phyloP scores from a whole-genome alignment of 106 monocot species.

The Dactylorhiza incarnata region DNA sequence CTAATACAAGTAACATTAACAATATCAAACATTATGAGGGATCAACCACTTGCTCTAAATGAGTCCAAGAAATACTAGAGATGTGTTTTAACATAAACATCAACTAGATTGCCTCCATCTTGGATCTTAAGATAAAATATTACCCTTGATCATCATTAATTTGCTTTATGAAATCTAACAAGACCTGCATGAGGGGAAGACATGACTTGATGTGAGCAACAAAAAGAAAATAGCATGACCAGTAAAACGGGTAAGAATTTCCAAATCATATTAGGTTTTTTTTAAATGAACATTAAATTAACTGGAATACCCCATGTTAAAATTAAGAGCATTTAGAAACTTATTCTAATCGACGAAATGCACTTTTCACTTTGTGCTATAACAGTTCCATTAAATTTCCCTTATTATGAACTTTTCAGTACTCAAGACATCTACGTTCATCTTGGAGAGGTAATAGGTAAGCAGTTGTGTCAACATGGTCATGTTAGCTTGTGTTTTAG shows the following conservation, averaged over 20 bases:
- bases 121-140: not conserved
- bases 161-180: slow-evolving; percentile 82
- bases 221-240: not conserved
- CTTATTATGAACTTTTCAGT: not conserved
- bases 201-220: not conserved
- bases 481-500: not conserved
- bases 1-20: slow-evolving; percentile 28
- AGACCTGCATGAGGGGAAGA: slow-evolving; percentile 58
- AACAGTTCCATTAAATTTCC: not conserved
- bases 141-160: slow-evolving; percentile 99
- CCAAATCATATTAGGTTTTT: not conserved
- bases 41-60: not conserved
- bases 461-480: not conserved
- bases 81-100: slow-evolving; percentile 1
- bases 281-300: slow-evolving; percentile 4
- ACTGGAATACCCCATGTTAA: not conserved
- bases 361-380: not conserved
- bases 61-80: not conserved
- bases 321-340: not conserved
- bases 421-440: not conserved
- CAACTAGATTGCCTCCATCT: not conserved
- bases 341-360: not conserved
- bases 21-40: not conserved
- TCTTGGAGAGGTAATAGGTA: not conserved
- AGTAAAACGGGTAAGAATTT: not conserved